phyloP scores from a whole-genome alignment of 306 rosid species.

The Argentina anserina region DNA sequence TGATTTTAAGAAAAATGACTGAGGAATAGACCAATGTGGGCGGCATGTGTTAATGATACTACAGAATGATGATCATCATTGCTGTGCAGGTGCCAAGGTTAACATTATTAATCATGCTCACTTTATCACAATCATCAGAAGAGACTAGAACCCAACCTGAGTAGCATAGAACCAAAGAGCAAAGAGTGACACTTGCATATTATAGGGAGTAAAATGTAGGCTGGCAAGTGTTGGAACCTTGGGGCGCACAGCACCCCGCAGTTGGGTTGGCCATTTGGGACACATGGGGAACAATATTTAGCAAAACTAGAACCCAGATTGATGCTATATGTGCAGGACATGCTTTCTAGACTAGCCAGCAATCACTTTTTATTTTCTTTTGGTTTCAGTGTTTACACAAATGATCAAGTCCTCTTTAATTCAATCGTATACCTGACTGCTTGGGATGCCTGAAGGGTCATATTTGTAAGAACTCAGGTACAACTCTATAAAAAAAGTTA shows the following conservation, averaged over 20 bases:
- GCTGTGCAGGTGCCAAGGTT: not conserved
- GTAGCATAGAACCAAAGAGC: too few species aligned
- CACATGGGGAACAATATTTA: conserved; percentile 19
- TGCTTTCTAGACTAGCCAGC: not conserved
- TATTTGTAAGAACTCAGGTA: too few species aligned
- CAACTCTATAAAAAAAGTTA: too few species aligned
- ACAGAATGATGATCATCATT: not conserved
- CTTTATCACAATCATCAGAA: not conserved
- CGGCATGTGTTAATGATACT: not conserved
- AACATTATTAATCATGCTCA: not conserved
- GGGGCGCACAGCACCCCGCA: conserved; percentile 47
- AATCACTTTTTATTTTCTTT: too few species aligned
- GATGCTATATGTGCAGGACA: not conserved
- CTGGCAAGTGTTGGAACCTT: conserved; percentile 37
- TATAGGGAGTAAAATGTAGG: not conserved
- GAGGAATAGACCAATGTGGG: not conserved
- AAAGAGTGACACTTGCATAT: not conserved
- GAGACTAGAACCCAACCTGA: not conserved
- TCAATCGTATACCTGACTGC: too few species aligned
- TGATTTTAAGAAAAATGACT: not conserved
- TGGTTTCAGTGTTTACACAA: too few species aligned
- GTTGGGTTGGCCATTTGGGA: conserved; percentile 40
- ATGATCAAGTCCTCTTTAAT: too few species aligned
- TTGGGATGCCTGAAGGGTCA: too few species aligned
- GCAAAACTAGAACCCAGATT: not conserved